Conservation (phyloP, 179 eudicot species). For the Patellifolia procumbens region DNA sequence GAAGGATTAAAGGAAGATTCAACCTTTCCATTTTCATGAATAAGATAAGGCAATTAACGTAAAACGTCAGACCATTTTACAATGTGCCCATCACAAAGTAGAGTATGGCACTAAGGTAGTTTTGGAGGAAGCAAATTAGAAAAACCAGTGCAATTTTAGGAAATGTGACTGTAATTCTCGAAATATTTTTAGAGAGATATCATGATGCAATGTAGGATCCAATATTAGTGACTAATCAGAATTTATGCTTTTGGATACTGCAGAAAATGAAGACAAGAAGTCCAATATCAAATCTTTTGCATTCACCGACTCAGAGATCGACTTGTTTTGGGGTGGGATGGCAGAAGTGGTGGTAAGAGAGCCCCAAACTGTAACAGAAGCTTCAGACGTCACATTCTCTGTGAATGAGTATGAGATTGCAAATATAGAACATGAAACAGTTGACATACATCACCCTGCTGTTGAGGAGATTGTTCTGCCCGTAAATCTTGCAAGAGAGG, state of each 20-base stretch:
- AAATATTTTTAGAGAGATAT: too few relatives aligned
- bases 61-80: too few relatives aligned
- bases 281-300: not conserved
- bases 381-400: not conserved
- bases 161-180: too few relatives aligned
- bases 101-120: too few relatives aligned
- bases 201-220: not conserved
- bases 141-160: too few relatives aligned
- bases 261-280: conserved; percentile 13
- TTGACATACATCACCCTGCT: not conserved
- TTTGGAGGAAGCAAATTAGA: too few relatives aligned
- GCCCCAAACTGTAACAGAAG: not conserved
- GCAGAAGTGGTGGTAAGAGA: not conserved
- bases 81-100: too few relatives aligned
- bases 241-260: not conserved
- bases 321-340: conserved; percentile 10
- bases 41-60: too few relatives aligned
- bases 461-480: not conserved
- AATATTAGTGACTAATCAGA: not conserved
- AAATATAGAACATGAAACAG: not conserved
- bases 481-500: not conserved
- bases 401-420: not conserved
- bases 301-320: conserved; percentile 11
- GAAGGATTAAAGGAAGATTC: not conserved
- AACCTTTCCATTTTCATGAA: too few relatives aligned